Evolutionary conservation across 768 basidiomycete species (phyloP), one percentile per base, ranked within the genome.

Genomic region (Boletus subparvulus): DNA sequence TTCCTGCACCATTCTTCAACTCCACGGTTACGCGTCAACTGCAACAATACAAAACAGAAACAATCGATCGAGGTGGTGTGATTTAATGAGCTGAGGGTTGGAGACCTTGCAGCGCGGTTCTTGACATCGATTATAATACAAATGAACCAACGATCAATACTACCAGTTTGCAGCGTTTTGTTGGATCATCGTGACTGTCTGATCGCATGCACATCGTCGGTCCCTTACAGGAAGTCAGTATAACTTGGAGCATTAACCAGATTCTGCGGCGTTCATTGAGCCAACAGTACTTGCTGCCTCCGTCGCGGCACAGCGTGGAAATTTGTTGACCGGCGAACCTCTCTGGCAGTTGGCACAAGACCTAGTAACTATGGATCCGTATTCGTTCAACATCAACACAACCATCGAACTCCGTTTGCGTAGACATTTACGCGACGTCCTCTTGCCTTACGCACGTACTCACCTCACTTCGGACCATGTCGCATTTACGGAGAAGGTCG

Each of bases 401-500:
- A 28, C 55, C 45, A 52, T 37, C 19, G 67, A 70, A 26, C 57
- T 65, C 48, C 68, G 61, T 55, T 51, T 69, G 60, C 67, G 66
- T 36, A 60, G 60, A 45, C 86, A 87, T 63, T 81, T 88, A 54
- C 81, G 77, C 40, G 69, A 77, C 36, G 67, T 86, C 30, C 75
- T 88, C 30, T 71, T 81, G 30, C 74, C 79, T 41, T 89, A 88
- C 61, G 78, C 74, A 8, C 75, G 75, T 36, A 69, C 65, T 17
- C 80, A 89, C 67, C 69, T 85, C 33, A 80, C 84, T 0, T 79
- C 71, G 52, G 77, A 86, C 64, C 80, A 88, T 64, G 69, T 83
- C 43, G 65, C 74, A 14, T 83, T 79, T 62, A 87, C 86, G 4
- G 74, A 81, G 56, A 66, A 72, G 53, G 74, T 77, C 3, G 79